These are phyloP conservation scores for Trichaptum fuscoviolaceum DNA, from an alignment of 768 basidiomycete species.

Conservation along the genomic window DNA sequence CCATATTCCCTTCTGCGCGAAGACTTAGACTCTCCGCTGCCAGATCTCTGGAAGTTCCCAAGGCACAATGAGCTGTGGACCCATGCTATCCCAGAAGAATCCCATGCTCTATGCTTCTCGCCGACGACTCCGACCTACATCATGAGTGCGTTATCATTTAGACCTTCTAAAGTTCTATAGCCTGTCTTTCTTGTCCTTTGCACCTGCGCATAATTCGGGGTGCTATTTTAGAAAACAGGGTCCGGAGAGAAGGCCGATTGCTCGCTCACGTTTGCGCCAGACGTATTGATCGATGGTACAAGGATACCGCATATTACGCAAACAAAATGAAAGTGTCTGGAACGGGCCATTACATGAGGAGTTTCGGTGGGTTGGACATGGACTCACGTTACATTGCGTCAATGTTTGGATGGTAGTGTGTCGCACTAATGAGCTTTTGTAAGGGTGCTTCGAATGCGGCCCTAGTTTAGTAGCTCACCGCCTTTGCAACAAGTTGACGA, in stretches of 20 bases:
- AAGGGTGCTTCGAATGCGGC: neutral
- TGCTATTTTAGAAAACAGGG: conserved; percentile 1
- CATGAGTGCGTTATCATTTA: neutral
- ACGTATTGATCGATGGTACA: neutral
- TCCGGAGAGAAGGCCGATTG: neutral
- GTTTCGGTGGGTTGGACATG: neutral
- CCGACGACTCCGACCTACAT: neutral
- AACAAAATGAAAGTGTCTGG: neutral
- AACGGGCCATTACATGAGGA: neutral
- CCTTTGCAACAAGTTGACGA: neutral
- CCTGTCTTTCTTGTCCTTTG: neutral
- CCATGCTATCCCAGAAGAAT: neutral
- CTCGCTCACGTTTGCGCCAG: neutral
- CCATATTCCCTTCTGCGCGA: neutral
- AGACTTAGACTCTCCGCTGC: conserved; percentile 1
- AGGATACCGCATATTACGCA: neutral
- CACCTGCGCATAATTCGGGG: neutral
- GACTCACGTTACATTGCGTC: neutral
- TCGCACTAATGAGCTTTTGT: neutral
- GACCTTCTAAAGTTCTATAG: neutral
- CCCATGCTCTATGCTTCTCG: neutral
- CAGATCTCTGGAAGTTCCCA: conserved; percentile 1
- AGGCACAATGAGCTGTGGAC: neutral
- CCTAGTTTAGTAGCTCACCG: neutral
- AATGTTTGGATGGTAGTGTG: neutral